Percentiles rank a stretch among this genome's conserved stretches.
phyloP scores from a whole-genome alignment of 2,329 filamentous ascomycete genomes.

The Aspergillus flavus region DNA sequence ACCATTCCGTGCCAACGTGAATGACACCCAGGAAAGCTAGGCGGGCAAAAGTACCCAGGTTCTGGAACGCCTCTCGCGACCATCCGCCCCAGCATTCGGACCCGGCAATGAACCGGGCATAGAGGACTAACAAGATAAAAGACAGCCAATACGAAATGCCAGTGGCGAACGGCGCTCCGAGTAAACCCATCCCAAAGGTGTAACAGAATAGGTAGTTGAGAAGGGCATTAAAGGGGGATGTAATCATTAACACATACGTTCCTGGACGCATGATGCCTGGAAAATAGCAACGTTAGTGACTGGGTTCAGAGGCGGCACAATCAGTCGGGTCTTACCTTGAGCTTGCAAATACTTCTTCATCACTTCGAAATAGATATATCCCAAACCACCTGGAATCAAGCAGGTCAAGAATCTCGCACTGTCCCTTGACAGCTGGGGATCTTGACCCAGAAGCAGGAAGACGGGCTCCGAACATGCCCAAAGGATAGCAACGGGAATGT shows the following conservation, averaged over 20 bases:
- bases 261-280: slow-evolving; percentile 64
- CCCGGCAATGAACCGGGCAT: slow-evolving; percentile 70
- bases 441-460: slow-evolving; percentile 75
- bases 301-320: background rate
- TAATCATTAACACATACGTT: slow-evolving; percentile 64
- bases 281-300: background rate
- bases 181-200: slow-evolving; percentile 67
- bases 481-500: slow-evolving; percentile 69
- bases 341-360: slow-evolving; percentile 66
- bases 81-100: slow-evolving; percentile 80
- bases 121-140: slow-evolving; percentile 73
- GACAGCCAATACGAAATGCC: slow-evolving; percentile 85
- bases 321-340: slow-evolving; percentile 48
- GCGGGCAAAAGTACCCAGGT: slow-evolving; percentile 70
- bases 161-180: slow-evolving; percentile 80
- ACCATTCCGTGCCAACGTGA: slow-evolving; percentile 90
- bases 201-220: slow-evolving; percentile 73
- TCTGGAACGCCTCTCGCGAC: slow-evolving; percentile 64
- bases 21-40: slow-evolving; percentile 76
- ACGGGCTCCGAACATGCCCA: slow-evolving; percentile 76
- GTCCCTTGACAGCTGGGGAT: slow-evolving; percentile 73
- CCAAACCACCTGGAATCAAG: slow-evolving; percentile 77
- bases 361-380: slow-evolving; percentile 84
- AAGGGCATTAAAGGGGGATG: slow-evolving; percentile 60
- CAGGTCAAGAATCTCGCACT: slow-evolving; percentile 72